Percentiles rank a stretch among this genome's conserved stretches.
These are phyloP conservation scores for Nepenthes alata DNA, from an alignment of 179 eudicot genomes.

Conservation along the genomic window DNA sequence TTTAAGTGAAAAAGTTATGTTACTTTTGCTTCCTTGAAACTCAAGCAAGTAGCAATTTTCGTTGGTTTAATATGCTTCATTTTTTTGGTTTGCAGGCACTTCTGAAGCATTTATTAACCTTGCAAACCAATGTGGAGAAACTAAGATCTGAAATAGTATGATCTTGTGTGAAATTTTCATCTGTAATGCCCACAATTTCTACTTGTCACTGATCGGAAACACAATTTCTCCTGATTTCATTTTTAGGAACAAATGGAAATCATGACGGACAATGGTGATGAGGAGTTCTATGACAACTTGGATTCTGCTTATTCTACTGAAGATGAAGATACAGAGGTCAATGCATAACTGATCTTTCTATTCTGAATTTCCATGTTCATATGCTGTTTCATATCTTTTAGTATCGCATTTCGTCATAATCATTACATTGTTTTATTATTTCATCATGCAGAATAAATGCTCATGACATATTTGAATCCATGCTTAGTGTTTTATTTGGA, in stretches of 20 bases:
- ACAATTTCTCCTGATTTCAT: slow-evolving; percentile 1
- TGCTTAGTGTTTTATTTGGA: too few relatives aligned
- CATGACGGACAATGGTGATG: slow-evolving; percentile 32
- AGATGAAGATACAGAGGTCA: slow-evolving; percentile 75
- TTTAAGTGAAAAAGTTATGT: neutral
- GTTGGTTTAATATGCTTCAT: slow-evolving; percentile 3
- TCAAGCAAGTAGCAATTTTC: neutral
- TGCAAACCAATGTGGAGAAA: slow-evolving; percentile 44
- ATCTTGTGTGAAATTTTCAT: slow-evolving; percentile 5
- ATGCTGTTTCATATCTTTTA: neutral
- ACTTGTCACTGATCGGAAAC: neutral
- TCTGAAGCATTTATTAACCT: slow-evolving; percentile 41
- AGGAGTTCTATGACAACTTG: slow-evolving; percentile 43
- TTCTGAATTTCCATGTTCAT: neutral
- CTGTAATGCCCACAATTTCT: neutral
- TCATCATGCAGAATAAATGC: neutral
- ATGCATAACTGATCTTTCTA: neutral
- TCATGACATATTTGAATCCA: neutral
- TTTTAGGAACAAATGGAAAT: slow-evolving; percentile 48
- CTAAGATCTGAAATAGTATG: slow-evolving; percentile 67
- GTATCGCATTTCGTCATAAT: neutral
- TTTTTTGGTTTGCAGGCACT: slow-evolving; percentile 49
- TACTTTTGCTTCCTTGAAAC: neutral
- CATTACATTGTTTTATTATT: neutral
- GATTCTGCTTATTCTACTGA: slow-evolving; percentile 69